Evolutionary conservation across 768 basidiomycete genomes (phyloP), one percentile per base, ranked within the genome.

Genomic region (Melanogaster broomeanus): DNA sequence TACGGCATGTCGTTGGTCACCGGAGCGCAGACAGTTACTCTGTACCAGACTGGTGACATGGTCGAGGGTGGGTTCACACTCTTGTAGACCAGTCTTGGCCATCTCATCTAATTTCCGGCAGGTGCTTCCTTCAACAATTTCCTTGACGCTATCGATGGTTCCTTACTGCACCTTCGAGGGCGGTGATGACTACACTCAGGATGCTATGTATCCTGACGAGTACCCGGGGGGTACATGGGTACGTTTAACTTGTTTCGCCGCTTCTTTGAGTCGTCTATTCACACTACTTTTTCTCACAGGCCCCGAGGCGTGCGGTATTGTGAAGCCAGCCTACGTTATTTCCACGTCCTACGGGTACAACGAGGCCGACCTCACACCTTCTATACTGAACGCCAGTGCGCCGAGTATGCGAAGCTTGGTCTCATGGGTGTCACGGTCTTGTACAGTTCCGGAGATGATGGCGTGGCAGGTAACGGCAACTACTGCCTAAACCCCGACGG

Each of bases 391-490:
- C 67, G 77, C 25, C 77, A 78, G 56, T 78, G 77, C 45, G 56
- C 61, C 19, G 78, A 80, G 60, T 80, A 78, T 52, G 78, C 65
- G 10, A 80, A 80, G 48, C 67, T 75, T 6, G 72, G 72, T 11
- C 52, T 74, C 4, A 61, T 68, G 66, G 72, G 72, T 16, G 34
- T 71, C 24, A 72, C 72, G 4, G 35, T 75, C 35, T 27, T 74
- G n/a, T 74, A 56, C 41, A 63, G 65, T 39, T 66, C 66, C 0
- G 72, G 65, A 9, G 70, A 71, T 42, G 0, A 54, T 24, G 71
- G 70, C 30, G 72, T 72, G 2, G 71, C 61, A 6, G 71, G 75
- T 9, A 37, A 27, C 21, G 42, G 22, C 0, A 51, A 45, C n/a
- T 2, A 48, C 3, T 79, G 78, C 55, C 53, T 77, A 13, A 58